phyloP scores from a whole-genome alignment of 495 filamentous ascomycete species.

The Amniculicola lignicola region DNA sequence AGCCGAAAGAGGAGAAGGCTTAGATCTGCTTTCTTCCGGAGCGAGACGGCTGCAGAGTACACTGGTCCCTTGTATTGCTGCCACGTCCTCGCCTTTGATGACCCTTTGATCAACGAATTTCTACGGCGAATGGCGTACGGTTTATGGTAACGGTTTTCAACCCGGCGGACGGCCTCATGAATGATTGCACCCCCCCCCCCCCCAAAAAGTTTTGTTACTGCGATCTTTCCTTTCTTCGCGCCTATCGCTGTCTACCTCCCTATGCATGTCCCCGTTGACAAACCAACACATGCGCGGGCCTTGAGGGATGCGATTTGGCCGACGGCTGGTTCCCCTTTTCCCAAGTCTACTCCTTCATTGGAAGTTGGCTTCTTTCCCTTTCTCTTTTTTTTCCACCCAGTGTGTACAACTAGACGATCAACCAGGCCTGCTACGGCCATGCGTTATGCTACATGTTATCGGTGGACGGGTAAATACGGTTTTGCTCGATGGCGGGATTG shows the following conservation, averaged over 20 bases:
- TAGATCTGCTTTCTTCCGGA: too few relatives aligned
- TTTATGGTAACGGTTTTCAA: slow-evolving; percentile 15
- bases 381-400: too few relatives aligned
- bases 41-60: neutral
- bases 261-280: neutral
- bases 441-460: too few relatives aligned
- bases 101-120: neutral
- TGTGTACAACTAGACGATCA: too few relatives aligned
- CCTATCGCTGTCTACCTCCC: neutral
- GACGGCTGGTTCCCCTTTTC: slow-evolving; percentile 22
- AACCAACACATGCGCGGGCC: too few relatives aligned
- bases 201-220: slow-evolving; percentile 27
- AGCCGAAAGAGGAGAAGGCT: slow-evolving; percentile 33
- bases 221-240: slow-evolving; percentile 3
- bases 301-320: neutral
- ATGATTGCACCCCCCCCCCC: slow-evolving; percentile 30
- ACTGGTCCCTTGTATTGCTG: neutral
- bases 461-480: too few relatives aligned
- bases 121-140: slow-evolving; percentile 35
- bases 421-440: too few relatives aligned
- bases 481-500: too few relatives aligned
- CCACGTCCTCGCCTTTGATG: neutral
- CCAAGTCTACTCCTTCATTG: slow-evolving; percentile 23
- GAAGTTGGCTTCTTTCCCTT: slow-evolving; percentile 1
- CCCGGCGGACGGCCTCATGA: slow-evolving; percentile 21